phyloP scores from a whole-genome alignment of 345 rosid species.

The Streptanthus diversifolius region DNA sequence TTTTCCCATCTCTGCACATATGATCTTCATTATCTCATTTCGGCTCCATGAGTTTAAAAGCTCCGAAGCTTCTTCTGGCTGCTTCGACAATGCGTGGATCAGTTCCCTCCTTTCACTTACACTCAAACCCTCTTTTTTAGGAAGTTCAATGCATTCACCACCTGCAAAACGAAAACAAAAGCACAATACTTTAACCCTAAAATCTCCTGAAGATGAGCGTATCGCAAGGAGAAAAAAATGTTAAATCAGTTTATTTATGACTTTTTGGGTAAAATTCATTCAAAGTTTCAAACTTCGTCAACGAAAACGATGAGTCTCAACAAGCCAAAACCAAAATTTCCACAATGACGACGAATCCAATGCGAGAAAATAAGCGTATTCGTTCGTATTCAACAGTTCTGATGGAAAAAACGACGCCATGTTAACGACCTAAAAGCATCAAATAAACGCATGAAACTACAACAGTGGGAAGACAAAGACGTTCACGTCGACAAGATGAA shows the following conservation, averaged over 20 bases:
- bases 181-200: constrained; percentile 2
- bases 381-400: neutral
- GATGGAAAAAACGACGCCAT: constrained; percentile 11
- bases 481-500: constrained; percentile 22
- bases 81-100: constrained; percentile 69
- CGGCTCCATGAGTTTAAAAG: constrained; percentile 89
- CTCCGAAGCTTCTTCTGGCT: constrained; percentile 61
- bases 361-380: neutral
- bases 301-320: neutral
- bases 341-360: constrained; percentile 15
- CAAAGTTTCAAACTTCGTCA: neutral
- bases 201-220: neutral
- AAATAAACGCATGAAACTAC: constrained; percentile 13
- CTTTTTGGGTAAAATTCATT: neutral
- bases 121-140: constrained; percentile 33
- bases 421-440: neutral
- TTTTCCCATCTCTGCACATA: constrained; percentile 95
- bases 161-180: constrained; percentile 1
- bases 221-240: neutral
- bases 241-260: neutral
- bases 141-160: neutral
- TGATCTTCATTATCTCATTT: constrained; percentile 84
- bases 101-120: constrained; percentile 83
- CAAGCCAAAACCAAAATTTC: neutral
- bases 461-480: neutral